phyloP scores from a whole-genome alignment of 768 basidiomycete genomes.

The Lentinula raphanica region DNA sequence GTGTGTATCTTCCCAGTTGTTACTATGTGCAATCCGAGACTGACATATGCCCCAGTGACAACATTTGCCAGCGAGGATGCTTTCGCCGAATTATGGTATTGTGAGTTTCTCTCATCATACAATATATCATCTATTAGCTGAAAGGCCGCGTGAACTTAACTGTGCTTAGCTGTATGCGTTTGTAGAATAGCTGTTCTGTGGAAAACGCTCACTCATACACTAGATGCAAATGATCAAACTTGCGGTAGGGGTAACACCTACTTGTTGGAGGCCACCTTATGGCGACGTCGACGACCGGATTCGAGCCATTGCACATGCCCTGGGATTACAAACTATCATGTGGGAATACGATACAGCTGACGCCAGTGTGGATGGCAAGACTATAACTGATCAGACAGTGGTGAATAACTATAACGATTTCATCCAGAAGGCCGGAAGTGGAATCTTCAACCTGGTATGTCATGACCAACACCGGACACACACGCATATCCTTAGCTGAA shows the following conservation, averaged over 20 bases:
- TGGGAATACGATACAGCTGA: conserved; percentile 58
- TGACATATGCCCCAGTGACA: conserved; percentile 37
- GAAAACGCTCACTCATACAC: conserved; percentile 15
- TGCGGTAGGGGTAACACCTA: conserved; percentile 50
- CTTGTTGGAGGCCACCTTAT: conserved; percentile 62
- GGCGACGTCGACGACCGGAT: conserved; percentile 78
- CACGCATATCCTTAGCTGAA: not conserved
- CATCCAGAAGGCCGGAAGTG: conserved; percentile 38
- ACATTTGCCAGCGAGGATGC: conserved; percentile 55
- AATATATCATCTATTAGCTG: not conserved
- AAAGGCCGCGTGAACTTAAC: conserved; percentile 20
- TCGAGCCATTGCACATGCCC: conserved; percentile 58
- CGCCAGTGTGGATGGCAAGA: conserved; percentile 36
- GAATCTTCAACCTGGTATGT: conserved; percentile 34
- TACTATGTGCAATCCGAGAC: not conserved
- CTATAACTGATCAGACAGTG: conserved; percentile 37
- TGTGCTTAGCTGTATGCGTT: conserved; percentile 20
- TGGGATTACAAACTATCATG: conserved; percentile 66
- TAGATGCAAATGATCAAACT: conserved; percentile 51
- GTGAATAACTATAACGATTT: conserved; percentile 52
- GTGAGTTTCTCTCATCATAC: conserved; percentile 24
- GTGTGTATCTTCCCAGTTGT: conserved; percentile 23
- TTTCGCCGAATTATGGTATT: conserved; percentile 78
- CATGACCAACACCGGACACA: not conserved
- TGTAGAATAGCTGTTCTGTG: not conserved